These are phyloP conservation scores for Blastomyces emzantsi DNA, from an alignment of 2,329 filamentous ascomycete species.

Conservation along the genomic window DNA sequence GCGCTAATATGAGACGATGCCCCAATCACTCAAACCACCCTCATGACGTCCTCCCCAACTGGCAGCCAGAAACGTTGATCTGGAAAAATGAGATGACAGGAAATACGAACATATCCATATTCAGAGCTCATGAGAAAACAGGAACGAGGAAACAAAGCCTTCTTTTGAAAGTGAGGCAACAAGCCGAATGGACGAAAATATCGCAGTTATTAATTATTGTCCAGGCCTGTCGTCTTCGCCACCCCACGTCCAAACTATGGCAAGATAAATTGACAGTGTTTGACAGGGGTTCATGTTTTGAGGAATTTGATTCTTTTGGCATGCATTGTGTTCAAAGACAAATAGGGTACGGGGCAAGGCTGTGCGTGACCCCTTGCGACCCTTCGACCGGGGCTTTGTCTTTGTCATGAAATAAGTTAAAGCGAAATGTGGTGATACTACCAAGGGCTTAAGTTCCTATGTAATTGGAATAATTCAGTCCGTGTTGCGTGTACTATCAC, in stretches of 20 bases:
- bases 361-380: not conserved
- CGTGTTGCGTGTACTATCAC: not conserved
- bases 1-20: not conserved
- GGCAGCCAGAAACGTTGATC: not conserved
- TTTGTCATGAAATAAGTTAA: not conserved
- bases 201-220: not conserved
- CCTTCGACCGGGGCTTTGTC: not conserved
- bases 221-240: not conserved
- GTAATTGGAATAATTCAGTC: not conserved
- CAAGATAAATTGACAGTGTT: not conserved
- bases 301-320: not conserved
- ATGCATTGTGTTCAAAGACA: not conserved
- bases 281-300: not conserved
- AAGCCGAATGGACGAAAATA: not conserved
- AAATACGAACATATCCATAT: not conserved
- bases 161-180: constrained; percentile 5
- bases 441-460: too few species aligned
- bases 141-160: not conserved
- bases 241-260: not conserved
- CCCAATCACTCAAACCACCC: not conserved
- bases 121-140: not conserved
- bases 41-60: not conserved
- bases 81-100: not conserved
- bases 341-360: not conserved
- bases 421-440: not conserved